These are phyloP conservation scores for Dittrichia graveolens DNA, from an alignment of 129 eudicot species.

Conservation along the genomic window DNA sequence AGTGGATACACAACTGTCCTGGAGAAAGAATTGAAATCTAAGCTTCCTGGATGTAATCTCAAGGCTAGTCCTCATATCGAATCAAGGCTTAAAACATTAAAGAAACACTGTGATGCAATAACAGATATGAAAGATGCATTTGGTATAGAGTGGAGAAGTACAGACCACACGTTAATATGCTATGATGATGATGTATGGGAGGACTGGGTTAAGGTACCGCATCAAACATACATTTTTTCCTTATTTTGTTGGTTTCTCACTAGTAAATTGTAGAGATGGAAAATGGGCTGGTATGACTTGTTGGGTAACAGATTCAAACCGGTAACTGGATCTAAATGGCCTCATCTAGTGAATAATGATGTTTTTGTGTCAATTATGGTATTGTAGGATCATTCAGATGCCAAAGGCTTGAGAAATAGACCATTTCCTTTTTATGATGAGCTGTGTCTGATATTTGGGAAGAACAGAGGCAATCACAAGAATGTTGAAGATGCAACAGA, in stretches of 20 bases:
- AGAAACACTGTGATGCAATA: slow-evolving; percentile 44
- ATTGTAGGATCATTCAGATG: slow-evolving; percentile 45
- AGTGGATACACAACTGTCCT: slow-evolving; percentile 44
- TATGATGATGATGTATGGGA: slow-evolving; percentile 48
- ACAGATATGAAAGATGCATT: slow-evolving; percentile 40
- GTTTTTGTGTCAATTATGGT: slow-evolving; percentile 2
- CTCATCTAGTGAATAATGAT: background rate
- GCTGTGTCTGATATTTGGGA: slow-evolving; percentile 35
- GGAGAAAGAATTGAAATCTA: slow-evolving; percentile 38
- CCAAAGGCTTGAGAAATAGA: slow-evolving; percentile 42
- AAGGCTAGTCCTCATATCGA: slow-evolving; percentile 50
- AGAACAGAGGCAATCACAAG: slow-evolving; percentile 35
- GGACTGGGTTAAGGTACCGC: slow-evolving; percentile 40
- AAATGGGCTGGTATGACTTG: too few relatives aligned
- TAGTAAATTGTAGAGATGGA: background rate
- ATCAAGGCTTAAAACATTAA: slow-evolving; percentile 42
- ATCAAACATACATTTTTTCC: background rate
- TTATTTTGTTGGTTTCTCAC: background rate
- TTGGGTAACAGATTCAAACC: too few relatives aligned
- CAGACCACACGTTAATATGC: slow-evolving; percentile 30
- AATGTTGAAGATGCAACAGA: slow-evolving; percentile 30
- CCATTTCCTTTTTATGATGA: slow-evolving; percentile 43
- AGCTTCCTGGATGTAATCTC: slow-evolving; percentile 46
- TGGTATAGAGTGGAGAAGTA: slow-evolving; percentile 42
- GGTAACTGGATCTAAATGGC: too few relatives aligned